These are phyloP conservation scores for Kurtzmaniella natalensis DNA, from an alignment of 1,139 yeast species.

Conservation along the genomic window DNA sequence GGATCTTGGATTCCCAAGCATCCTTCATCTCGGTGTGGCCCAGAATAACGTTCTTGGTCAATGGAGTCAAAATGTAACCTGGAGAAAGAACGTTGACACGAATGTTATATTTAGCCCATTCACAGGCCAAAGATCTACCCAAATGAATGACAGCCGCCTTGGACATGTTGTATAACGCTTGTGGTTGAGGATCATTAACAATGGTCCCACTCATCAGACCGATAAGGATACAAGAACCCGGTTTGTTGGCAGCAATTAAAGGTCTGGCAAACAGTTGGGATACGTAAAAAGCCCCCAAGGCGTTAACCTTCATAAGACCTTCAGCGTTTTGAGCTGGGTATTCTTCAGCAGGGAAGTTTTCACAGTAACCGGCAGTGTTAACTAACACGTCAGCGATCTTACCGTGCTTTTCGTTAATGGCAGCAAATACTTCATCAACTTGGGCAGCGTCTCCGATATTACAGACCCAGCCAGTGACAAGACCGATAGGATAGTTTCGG, in stretches of 20 bases:
- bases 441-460: conserved; percentile 64
- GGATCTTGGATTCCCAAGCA: conserved; percentile 45
- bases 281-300: conserved; percentile 72
- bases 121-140: conserved; percentile 46
- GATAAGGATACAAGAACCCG: conserved; percentile 41
- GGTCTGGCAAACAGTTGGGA: conserved; percentile 61
- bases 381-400: conserved; percentile 61
- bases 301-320: conserved; percentile 64
- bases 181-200: conserved; percentile 50
- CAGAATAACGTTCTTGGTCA: conserved; percentile 43
- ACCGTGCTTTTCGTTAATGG: conserved; percentile 54
- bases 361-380: conserved; percentile 84
- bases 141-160: conserved; percentile 49
- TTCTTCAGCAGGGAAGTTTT: conserved; percentile 71
- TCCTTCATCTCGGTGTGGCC: conserved; percentile 46
- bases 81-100: conserved; percentile 46
- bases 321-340: conserved; percentile 73
- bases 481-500: conserved; percentile 37
- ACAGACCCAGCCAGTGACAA: conserved; percentile 69
- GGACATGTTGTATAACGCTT: conserved; percentile 48
- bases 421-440: conserved; percentile 51
- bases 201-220: conserved; percentile 50
- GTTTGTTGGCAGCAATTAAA: conserved; percentile 53
- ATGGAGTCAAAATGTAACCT: conserved; percentile 47
- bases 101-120: conserved; percentile 49